Conservation (phyloP, 768 basidiomycete species). For the Tylopilus rubrobrunneus region DNA sequence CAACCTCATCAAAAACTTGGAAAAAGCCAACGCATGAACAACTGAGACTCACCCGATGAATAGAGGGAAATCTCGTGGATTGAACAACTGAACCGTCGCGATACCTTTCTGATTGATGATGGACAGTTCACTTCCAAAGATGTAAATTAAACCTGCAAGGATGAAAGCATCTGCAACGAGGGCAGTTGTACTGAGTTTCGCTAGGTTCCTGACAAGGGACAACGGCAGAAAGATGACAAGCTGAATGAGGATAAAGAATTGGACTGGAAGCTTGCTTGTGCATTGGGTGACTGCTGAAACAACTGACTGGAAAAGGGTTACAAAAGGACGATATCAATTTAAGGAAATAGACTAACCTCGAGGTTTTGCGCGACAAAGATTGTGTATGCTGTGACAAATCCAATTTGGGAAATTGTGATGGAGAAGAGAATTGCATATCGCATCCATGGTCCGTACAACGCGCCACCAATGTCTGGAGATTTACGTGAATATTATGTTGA, state of each 20-base stretch:
- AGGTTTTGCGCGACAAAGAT: slow-evolving; percentile 95
- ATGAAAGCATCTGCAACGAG: slow-evolving; percentile 95
- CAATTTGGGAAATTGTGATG: slow-evolving; percentile 85
- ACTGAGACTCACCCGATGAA: slow-evolving; percentile 72
- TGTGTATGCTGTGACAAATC: slow-evolving; percentile 87
- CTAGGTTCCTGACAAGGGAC: slow-evolving; percentile 87
- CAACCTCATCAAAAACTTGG: not conserved
- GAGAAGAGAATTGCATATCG: slow-evolving; percentile 83
- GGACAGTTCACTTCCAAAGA: slow-evolving; percentile 79
- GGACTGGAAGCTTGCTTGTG: slow-evolving; percentile 57
- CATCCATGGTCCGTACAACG: slow-evolving; percentile 91
- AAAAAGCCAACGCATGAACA: not conserved
- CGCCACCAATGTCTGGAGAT: slow-evolving; percentile 81
- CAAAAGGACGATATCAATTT: not conserved
- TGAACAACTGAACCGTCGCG: slow-evolving; percentile 82
- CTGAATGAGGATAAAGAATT: slow-evolving; percentile 81
- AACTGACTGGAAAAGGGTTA: slow-evolving; percentile 56
- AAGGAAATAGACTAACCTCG: slow-evolving; percentile 35
- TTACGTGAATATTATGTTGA: not conserved
- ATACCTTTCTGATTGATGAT: slow-evolving; percentile 67
- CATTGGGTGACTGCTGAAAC: slow-evolving; percentile 79
- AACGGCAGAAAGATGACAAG: slow-evolving; percentile 85
- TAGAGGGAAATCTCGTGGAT: slow-evolving; percentile 82
- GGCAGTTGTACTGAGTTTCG: slow-evolving; percentile 89
- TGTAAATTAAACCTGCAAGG: slow-evolving; percentile 79